Base-by-base conservation (phyloP, 495 filamentous ascomycete species). In the Hypoxylon fragiforme region DNA sequence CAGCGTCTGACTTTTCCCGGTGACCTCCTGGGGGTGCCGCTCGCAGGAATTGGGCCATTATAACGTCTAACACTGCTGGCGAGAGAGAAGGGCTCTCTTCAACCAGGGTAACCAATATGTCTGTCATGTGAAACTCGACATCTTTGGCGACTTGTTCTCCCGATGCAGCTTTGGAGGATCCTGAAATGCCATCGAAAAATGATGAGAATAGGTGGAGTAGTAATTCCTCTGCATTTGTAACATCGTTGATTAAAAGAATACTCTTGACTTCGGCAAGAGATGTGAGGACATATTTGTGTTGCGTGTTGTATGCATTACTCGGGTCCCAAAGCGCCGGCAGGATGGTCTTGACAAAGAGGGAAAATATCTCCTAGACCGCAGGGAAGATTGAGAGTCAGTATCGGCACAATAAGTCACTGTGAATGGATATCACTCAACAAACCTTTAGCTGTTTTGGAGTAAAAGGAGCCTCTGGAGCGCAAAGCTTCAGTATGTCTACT, bases 381-480 rank as follows among this genome's bases (percentile, higher is more conserved):
- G 13, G 28, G 42, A 44, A 28, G 26, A 31, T 4, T 35, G 31
- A 35, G 32, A 32, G 54, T 42, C 34, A 59, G 37, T 13, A 49
- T 40, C 41, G 39, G 48, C 18, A 30, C 46, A 47, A 49, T 51
- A 20, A 40, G 7, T n/a, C n/a, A 32, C 26, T 7, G 30, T 12
- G 44, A 12, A 36, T 5, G 20, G 15, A 18, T 2, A 11, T 41
- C 1, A 43, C 35, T 28, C 12, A 52, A 48, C 69, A 16, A 43
- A 95, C 92, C 88, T 94, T 96, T 21, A 99, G 77, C 71, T 97
- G 92, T 42, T 85, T 81, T 21, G 78, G 83, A 7, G 90, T 96
- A 72, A 95, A 97, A 8, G 94, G 94, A 70, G 94, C 94, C 81
- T 97, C 85, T 3, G 94, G 94, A 22, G 94, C 94, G 75, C 91